Evolutionary conservation across 805 yeast genomes (phyloP).

Genomic region (Kodamaea jinghongensis): DNA sequence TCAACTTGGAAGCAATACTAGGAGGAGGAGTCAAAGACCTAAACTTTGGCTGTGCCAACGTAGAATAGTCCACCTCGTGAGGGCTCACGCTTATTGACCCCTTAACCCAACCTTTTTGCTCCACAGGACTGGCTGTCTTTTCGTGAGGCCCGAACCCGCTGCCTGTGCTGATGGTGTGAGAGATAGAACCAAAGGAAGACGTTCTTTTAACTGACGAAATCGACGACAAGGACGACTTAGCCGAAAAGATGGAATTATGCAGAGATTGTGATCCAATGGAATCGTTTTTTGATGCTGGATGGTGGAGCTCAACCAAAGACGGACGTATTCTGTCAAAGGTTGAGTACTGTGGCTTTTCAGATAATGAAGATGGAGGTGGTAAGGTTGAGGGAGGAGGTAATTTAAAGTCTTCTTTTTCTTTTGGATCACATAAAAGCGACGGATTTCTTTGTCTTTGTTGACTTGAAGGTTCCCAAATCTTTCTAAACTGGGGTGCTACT

Average conservation of each 20-base stretch:
- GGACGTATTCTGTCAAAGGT: not conserved
- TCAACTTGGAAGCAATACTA: conserved; percentile 4
- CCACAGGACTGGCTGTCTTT: conserved; percentile 15
- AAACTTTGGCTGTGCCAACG: conserved; percentile 1
- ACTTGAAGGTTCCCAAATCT: conserved; percentile 30
- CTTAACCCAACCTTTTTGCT: not conserved
- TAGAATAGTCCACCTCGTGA: conserved; percentile 1
- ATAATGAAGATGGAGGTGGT: conserved; percentile 4
- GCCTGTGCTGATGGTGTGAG: conserved; percentile 13
- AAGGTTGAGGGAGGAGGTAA: conserved; percentile 10
- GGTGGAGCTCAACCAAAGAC: not conserved
- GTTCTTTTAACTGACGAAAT: conserved; percentile 25
- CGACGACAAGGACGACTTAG: conserved; percentile 35
- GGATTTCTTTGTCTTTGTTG: conserved; percentile 41
- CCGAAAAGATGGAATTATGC: conserved; percentile 33
- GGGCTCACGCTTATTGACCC: conserved; percentile 6
- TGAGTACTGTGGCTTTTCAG: too few species aligned
- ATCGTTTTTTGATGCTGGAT: conserved; percentile 14
- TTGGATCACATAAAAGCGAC: conserved; percentile 48
- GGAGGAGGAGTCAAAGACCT: conserved; percentile 14
- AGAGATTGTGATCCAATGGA: conserved; percentile 29
- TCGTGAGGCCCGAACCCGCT: not conserved
- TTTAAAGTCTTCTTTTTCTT: conserved; percentile 1
- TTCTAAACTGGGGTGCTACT: conserved; percentile 9
- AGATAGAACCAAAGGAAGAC: conserved; percentile 30